phyloP scores from a whole-genome alignment of 805 yeast genomes.

The Candida railenensis region DNA sequence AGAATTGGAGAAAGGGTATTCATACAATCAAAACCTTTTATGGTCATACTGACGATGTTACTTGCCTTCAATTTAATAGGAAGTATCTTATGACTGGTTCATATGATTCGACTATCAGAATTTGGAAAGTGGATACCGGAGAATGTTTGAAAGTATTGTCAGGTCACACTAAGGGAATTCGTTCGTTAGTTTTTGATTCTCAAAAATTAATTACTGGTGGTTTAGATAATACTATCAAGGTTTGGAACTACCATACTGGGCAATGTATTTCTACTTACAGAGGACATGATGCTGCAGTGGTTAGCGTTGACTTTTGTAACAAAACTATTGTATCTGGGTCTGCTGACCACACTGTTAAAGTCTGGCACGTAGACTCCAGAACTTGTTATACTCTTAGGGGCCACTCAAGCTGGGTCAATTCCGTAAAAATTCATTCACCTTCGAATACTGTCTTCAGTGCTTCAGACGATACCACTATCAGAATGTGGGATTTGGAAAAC shows the following conservation, averaged over 20 bases:
- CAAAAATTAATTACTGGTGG: conserved; percentile 91
- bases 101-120: conserved; percentile 82
- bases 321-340: conserved; percentile 90
- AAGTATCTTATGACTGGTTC: conserved; percentile 83
- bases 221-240: conserved; percentile 84
- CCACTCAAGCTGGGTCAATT: conserved; percentile 88
- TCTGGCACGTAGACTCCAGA: conserved; percentile 94
- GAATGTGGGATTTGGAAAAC: conserved; percentile 90
- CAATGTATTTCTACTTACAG: conserved; percentile 90
- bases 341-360: conserved; percentile 87
- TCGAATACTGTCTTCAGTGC: conserved; percentile 82
- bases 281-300: conserved; percentile 86
- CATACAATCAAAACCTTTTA: conserved; percentile 61
- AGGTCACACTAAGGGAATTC: conserved; percentile 90
- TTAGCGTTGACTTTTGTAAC: conserved; percentile 75
- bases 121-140: conserved; percentile 90
- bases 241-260: conserved; percentile 96
- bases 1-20: conserved; percentile 89
- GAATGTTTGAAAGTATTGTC: conserved; percentile 69
- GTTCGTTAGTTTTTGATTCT: conserved; percentile 81
- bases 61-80: conserved; percentile 81
- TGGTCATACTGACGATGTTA: conserved; percentile 88
- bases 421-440: conserved; percentile 80
- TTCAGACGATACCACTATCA: conserved; percentile 86
- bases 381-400: conserved; percentile 93